Conservation (phyloP, 192 early-diverging fungal species). For the Coemansia sp. region DNA sequence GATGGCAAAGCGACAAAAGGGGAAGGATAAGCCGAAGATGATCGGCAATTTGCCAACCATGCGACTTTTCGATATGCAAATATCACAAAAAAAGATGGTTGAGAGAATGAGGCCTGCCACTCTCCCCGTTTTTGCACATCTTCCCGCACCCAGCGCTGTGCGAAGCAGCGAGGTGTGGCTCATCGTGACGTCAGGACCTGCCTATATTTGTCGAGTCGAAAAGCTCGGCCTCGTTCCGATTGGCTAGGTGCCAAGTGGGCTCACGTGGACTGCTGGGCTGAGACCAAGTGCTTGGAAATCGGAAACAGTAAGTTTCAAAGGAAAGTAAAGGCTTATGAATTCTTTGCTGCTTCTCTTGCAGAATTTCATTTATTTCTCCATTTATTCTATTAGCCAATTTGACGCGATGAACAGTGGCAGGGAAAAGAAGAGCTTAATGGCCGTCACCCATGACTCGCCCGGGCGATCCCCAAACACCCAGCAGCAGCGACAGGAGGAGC, state of each 20-base stretch:
- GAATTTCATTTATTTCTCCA: neutral
- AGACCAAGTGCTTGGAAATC: neutral
- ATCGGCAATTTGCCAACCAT: too few species aligned
- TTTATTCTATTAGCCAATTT: neutral
- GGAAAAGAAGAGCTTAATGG: slow-evolving; percentile 1
- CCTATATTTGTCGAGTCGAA: neutral
- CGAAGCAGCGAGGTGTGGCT: too few species aligned
- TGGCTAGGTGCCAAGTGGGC: neutral
- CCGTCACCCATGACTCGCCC: neutral
- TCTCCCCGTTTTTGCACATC: too few species aligned
- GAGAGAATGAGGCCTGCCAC: too few species aligned
- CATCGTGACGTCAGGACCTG: neutral
- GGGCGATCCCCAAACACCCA: neutral
- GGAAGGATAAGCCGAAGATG: too few species aligned
- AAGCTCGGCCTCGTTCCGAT: neutral
- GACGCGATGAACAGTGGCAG: neutral
- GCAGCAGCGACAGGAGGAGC: slow-evolving; percentile 5
- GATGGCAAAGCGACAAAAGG: too few species aligned
- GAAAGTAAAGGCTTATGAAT: too few species aligned
- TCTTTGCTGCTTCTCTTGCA: neutral
- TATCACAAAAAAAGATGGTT: too few species aligned
- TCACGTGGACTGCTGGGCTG: slow-evolving; percentile 4
- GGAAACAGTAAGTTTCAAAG: neutral
- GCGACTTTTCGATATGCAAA: too few species aligned
- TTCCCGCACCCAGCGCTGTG: too few species aligned